A percentile compares a stretch with the other conserved stretches of the same genome.
phyloP scores from a whole-genome alignment of 1,139 yeast genomes.

The Candida smagusa region DNA sequence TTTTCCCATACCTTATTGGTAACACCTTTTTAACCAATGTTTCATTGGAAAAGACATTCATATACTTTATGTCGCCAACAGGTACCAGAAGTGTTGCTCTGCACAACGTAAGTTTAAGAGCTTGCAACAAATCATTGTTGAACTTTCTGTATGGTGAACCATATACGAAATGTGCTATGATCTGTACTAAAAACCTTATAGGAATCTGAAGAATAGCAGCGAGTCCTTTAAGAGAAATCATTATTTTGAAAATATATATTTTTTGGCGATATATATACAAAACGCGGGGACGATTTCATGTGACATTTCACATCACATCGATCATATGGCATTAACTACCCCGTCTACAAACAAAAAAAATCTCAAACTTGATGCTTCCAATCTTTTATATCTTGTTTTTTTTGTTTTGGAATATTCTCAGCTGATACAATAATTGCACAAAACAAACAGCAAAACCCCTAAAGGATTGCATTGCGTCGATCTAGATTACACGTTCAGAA shows the following conservation, averaged over 20 bases:
- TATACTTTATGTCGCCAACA: conserved; percentile 7
- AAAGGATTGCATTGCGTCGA: no score
- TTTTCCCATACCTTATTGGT: conserved; percentile 4
- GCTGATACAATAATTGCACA: no score
- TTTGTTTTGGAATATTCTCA: no score
- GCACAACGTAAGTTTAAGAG: conserved; percentile 8
- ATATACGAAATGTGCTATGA: conserved; percentile 5
- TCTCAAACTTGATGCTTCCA: no score
- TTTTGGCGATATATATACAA: not conserved
- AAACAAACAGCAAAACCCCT: no score
- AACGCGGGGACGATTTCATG: not conserved
- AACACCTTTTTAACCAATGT: conserved; percentile 8
- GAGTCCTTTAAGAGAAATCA: conserved; percentile 6
- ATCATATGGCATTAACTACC: no score
- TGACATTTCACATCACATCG: no score
- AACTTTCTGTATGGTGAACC: conserved; percentile 10
- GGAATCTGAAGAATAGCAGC: conserved; percentile 7
- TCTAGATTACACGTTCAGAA: no score
- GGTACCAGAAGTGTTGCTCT: conserved; percentile 7
- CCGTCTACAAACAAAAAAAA: no score
- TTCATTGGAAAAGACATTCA: conserved; percentile 5
- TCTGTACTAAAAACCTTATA: conserved; percentile 5
- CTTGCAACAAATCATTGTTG: conserved; percentile 4
- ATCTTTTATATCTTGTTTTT: no score
- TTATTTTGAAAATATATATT: not conserved